These are phyloP conservation scores for Diaporthe capsici DNA, from an alignment of 2,329 filamentous ascomycete genomes.

Conservation along the genomic window DNA sequence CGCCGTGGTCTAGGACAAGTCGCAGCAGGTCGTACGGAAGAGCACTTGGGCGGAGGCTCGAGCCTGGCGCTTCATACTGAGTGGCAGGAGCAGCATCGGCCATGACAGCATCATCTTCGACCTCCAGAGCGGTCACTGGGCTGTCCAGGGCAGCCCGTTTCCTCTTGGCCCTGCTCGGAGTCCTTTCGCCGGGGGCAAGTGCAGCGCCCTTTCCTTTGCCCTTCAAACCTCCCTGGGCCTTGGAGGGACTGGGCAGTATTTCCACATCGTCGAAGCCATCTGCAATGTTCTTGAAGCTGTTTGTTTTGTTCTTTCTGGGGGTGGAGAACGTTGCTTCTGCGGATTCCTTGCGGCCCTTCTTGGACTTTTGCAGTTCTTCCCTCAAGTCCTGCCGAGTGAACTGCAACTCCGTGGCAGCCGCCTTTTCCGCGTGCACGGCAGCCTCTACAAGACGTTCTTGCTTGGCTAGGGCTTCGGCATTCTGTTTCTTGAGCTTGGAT, in stretches of 20 bases:
- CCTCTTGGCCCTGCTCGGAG: conserved; percentile 78
- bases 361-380: conserved; percentile 67
- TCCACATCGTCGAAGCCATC: conserved; percentile 84
- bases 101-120: conserved; percentile 56
- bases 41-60: conserved; percentile 43
- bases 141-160: conserved; percentile 78
- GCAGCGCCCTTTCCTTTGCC: conserved; percentile 56
- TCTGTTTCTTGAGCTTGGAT: conserved; percentile 71
- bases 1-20: conserved; percentile 74
- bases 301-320: conserved; percentile 70
- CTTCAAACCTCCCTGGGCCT: conserved; percentile 57
- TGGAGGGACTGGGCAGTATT: conserved; percentile 67
- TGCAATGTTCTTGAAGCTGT: conserved; percentile 69
- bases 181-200: conserved; percentile 63
- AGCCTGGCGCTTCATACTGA: conserved; percentile 12
- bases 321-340: conserved; percentile 62
- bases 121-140: conserved; percentile 74
- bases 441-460: conserved; percentile 75
- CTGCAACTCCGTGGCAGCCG: conserved; percentile 76
- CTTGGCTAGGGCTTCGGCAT: conserved; percentile 74
- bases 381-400: conserved; percentile 81
- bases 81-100: conserved; percentile 3
- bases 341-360: conserved; percentile 58
- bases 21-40: conserved; percentile 59
- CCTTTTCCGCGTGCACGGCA: conserved; percentile 75